Evolutionary conservation across 805 yeast genomes (phyloP), one percentile per base, ranked within the genome.

Genomic region (Wickerhamomyces tratensis): DNA sequence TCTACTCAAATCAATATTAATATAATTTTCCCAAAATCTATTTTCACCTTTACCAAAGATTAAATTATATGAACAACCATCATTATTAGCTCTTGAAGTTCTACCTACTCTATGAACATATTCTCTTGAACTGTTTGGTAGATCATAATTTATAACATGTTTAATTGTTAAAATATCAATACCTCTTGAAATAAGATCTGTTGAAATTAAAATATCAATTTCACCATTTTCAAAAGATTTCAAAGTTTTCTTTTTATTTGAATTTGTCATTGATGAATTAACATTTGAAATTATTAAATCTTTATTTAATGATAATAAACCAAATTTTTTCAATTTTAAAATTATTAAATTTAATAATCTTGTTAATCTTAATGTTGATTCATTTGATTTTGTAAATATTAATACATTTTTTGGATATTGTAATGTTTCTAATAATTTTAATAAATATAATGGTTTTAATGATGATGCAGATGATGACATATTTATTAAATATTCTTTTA

Each of bases 181-280:
- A 66, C 99, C 99, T 64, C 99, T 79, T n/a, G 97, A 85, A 60
- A 93, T 83, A 52, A 93, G 69, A 64, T 93, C 99, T 0, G 98
- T 93, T 26, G 86, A 88, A 46, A 74, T 80, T 59, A 76, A 67
- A 34, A 87, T 56, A 37, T 70, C 65, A 39, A 77, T 64, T 2
- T 72, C 67, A 14, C 78, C 79, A 3, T 58, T 53, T 12, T 75
- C 67, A 54, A 93, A 89, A 7, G 70, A 69, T 36, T 74, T 69
- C 42, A 93, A 66, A 1, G 80, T 65, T 49, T 74, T 73, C 39
- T 68, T 63, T 38, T 93, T 74, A 29, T 73, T 69, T 10, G 65
- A 61, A 43, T 68, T 68, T 39, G 77, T 70, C 54, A 74, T 69
- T 50, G 77, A 76, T 46, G 77, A 79, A 54, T 82, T 82, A 39